Conservation (phyloP, 176 grass and related monocot species). For the Pontederia paniculata region DNA sequence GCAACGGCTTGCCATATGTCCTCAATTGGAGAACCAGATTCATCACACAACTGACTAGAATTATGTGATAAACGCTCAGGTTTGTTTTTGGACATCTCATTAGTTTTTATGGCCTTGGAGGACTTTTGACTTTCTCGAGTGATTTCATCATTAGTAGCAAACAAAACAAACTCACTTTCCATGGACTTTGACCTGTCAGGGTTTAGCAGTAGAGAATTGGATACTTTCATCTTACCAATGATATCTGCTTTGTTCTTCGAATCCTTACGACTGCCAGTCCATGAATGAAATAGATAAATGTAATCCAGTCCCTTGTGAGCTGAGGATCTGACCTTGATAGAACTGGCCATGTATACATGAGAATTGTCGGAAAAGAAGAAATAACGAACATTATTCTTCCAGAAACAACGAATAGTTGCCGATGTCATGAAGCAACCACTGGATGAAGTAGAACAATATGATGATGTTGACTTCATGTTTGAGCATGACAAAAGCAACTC, state of each 20-base stretch:
- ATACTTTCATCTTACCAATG: constrained; percentile 65
- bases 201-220: constrained; percentile 38
- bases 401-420: constrained; percentile 45
- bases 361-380: constrained; percentile 44
- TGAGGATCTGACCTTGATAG: constrained; percentile 24
- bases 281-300: constrained; percentile 50
- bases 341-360: constrained; percentile 41
- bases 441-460: constrained; percentile 21
- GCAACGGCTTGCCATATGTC: constrained; percentile 10
- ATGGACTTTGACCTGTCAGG: constrained; percentile 19
- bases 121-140: constrained; percentile 30
- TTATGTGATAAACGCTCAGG: constrained; percentile 39
- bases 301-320: constrained; percentile 35
- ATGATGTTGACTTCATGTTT: constrained; percentile 7
- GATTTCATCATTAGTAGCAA: constrained; percentile 50
- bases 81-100: constrained; percentile 46
- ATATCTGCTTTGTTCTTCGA: constrained; percentile 31
- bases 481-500: constrained; percentile 25
- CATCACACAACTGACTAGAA: constrained; percentile 27
- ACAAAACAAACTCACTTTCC: constrained; percentile 70
- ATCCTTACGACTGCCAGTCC: constrained; percentile 39
- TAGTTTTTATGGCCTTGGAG: constrained; percentile 28
- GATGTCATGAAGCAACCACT: constrained; percentile 28
- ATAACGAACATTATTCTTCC: constrained; percentile 52
- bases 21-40: constrained; percentile 28